Base-by-base conservation (phyloP, 202 grass and related monocot genomes). In the Schoenoplectus triqueter region DNA sequence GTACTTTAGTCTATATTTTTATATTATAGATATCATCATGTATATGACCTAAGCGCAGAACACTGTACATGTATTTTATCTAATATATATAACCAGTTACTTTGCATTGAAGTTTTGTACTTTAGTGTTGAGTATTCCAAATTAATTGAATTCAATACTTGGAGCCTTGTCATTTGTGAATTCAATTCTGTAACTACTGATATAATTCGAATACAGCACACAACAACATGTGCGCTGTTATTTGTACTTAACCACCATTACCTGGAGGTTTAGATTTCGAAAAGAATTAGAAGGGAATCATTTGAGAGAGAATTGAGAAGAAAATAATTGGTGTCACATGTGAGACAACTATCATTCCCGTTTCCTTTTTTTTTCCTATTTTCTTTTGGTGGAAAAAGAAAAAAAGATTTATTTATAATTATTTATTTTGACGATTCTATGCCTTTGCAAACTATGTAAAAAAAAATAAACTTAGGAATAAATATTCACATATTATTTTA, bases 131-230 rank as follows among this genome's bases (percentile, higher is more conserved):
- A 51, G 8, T 73, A 5, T 73, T 73, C 14, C 8, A 21, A 19
- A 49, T 49, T 72, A 73, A 73, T 73, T 51, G 69, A 50, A 73
- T 73, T 51, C 10, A 19, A 73, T 73, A 73, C 8, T 50, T 73
- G n/a, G 45, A 21, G 31, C 5, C 15, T 19, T 73, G 18, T 74
- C 52, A 52, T 52, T 19, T 52, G 70, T 73, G 71, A 54, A 74
- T 69, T 69, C 4, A 66, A 72, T 49, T 72, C 2, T 71, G n/a
- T 48, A 72, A 72, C 69, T 50, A 50, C 49, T 48, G 4, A 75
- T 55, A 55, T 52, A 75, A 75, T 75, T 75, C 4, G 20, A 54
- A 10, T 55, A 75, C 72, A 75, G 49, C 72, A 75, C 49, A 55
- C 5, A 9, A 54, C 17, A 17, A 55, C 72, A 75, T 72, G 69